Conservation (phyloP, 169 alveolate genomes). For the Cryptosporidium sp. region DNA sequence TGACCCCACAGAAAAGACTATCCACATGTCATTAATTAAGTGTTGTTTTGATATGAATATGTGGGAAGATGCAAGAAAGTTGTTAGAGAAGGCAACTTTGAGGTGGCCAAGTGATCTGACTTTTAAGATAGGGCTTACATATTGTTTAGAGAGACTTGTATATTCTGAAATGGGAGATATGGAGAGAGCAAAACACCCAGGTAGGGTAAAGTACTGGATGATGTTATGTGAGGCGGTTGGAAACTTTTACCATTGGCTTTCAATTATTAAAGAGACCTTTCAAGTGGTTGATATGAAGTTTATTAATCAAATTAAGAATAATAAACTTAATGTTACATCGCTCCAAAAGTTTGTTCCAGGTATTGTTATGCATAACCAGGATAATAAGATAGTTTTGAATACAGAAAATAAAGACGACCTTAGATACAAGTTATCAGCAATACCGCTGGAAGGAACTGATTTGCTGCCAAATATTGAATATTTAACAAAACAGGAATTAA, state of each 20-base stretch:
- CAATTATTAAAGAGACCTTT: constrained; percentile 62
- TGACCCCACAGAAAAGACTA: constrained; percentile 58
- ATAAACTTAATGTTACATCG: constrained; percentile 21
- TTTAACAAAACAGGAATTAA: constrained; percentile 40
- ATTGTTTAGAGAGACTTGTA: constrained; percentile 53
- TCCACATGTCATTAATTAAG: constrained; percentile 46
- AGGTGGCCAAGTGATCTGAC: constrained; percentile 72
- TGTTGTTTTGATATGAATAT: constrained; percentile 74
- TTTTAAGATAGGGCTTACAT: constrained; percentile 60
- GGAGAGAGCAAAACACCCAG: constrained; percentile 76
- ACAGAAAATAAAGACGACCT: constrained; percentile 7
- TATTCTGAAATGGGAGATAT: constrained; percentile 75
- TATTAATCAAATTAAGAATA: constrained; percentile 37
- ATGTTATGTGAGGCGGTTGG: constrained; percentile 72
- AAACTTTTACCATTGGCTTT: constrained; percentile 55
- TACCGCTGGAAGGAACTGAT: constrained; percentile 56
- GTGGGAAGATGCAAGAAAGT: constrained; percentile 72
- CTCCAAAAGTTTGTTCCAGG: constrained; percentile 65
- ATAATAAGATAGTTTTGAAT: background rate
- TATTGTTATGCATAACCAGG: constrained; percentile 12
- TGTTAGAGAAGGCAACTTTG: constrained; percentile 48
- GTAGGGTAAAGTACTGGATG: constrained; percentile 74
- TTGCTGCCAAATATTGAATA: constrained; percentile 39
- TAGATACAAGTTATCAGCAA: constrained; percentile 41
- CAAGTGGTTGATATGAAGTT: constrained; percentile 49